Evolutionary conservation across 1,284 basidiomycete genomes (phyloP).

Genomic region (Pterula multifida): DNA sequence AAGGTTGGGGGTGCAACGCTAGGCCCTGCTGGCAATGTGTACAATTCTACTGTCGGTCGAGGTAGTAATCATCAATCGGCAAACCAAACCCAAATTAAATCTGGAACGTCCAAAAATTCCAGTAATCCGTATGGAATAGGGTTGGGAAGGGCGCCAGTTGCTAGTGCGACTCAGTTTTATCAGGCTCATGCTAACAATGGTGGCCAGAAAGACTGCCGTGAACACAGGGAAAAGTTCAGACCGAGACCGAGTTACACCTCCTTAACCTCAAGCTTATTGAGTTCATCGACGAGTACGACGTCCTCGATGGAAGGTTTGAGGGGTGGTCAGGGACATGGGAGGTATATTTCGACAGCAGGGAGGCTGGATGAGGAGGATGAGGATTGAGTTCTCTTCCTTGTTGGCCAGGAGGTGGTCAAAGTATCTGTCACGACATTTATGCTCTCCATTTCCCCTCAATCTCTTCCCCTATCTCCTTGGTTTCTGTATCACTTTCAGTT

Average conservation of each 20-base stretch:
- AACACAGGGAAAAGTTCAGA: not conserved
- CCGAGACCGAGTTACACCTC: not conserved
- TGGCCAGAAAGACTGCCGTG: not conserved
- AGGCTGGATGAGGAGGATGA: constrained; percentile 1
- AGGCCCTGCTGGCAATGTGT: not conserved
- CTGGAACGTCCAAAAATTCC: no score
- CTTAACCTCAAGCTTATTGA: no score
- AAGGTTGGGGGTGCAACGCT: not conserved
- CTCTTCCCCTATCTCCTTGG: no score
- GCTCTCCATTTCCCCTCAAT: no score
- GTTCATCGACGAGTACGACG: no score
- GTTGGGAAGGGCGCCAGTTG: not conserved
- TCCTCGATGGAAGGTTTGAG: no score
- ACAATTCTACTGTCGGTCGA: not conserved
- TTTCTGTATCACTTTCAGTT: no score
- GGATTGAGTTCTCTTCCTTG: not conserved
- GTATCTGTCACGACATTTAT: no score
- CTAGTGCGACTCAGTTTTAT: not conserved
- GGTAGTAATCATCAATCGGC: no score
- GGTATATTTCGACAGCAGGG: not conserved
- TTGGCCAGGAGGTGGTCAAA: no score
- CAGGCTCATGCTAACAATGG: not conserved
- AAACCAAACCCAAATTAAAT: no score
- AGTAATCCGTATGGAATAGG: not conserved
- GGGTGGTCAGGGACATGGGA: not conserved